A percentile compares a stretch with the other conserved stretches of the same genome.
Evolutionary conservation across 768 basidiomycete species (phyloP).

Genomic region (Termitomyces eurrhizus): DNA sequence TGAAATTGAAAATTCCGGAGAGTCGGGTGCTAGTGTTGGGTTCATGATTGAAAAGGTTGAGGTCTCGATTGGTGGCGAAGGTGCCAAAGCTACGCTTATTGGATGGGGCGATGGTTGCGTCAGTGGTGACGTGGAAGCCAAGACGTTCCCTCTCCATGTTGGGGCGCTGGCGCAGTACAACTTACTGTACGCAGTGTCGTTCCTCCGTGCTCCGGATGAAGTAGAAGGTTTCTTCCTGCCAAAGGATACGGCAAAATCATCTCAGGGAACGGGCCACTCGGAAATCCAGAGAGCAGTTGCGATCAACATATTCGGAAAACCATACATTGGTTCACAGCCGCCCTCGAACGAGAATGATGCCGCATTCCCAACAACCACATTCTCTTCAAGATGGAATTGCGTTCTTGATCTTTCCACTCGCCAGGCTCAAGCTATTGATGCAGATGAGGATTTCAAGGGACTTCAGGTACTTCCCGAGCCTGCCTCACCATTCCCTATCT

Average conservation of each 20-base stretch:
- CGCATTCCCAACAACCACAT: constrained; percentile 65
- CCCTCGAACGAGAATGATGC: constrained; percentile 18
- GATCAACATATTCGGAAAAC: constrained; percentile 76
- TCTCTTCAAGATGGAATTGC: constrained; percentile 89
- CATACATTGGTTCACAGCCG: constrained; percentile 38
- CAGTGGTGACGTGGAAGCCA: constrained; percentile 31
- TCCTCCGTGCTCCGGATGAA: constrained; percentile 63
- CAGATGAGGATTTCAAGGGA: constrained; percentile 27
- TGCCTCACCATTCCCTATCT: constrained; percentile 71
- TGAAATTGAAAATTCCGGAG: constrained; percentile 82
- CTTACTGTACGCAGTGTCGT: constrained; percentile 84
- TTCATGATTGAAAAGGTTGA: constrained; percentile 77
- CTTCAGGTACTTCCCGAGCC: constrained; percentile 64
- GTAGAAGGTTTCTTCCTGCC: constrained; percentile 39
- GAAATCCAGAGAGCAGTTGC: constrained; percentile 75
- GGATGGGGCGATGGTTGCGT: constrained; percentile 59
- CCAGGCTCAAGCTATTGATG: constrained; percentile 27
- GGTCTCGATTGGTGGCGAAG: constrained; percentile 69
- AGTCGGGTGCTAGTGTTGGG: constrained; percentile 52
- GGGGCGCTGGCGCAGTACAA: constrained; percentile 79
- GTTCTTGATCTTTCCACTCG: constrained; percentile 68
- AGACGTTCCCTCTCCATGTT: constrained; percentile 70
- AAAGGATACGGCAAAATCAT: constrained; percentile 17
- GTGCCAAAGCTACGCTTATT: constrained; percentile 45
- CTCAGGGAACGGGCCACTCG: constrained; percentile 20